Base-by-base conservation (phyloP, 2,329 filamentous ascomycete species). In the Colletotrichum spinosum region DNA sequence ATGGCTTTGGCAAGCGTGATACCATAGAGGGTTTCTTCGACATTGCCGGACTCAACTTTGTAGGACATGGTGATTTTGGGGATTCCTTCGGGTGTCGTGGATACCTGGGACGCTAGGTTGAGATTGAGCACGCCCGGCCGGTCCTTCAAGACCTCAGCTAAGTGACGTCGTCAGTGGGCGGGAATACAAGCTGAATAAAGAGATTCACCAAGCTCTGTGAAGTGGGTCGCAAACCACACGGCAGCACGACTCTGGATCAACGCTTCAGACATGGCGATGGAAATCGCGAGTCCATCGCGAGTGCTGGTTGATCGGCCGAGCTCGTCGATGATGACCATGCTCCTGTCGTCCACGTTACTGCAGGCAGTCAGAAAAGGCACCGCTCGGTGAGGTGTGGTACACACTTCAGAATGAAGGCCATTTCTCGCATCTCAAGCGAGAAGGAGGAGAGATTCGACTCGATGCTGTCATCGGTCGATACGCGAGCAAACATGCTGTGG, bases 141-240 rank as follows among this genome's bases (percentile, higher is more conserved):
- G 68, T 94, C 89, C 2, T 86, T 83, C 66, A 97, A 83, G 41
- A 95, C 92, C 3, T 85, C 86, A 0, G 94, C 90, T 84, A 45
- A 7, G 8, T 15, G 5, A 45, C 3, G 33, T 64, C 33, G 39
- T 12, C 69, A 69, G 6, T 58, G 39, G 4, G 12, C 10, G 33
- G 52, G n/a, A 53, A 25, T 4, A 2, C 42, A 25, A 3, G 8
- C 7, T 3, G 13, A 8, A 7, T 0, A 7, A 0, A 17, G 9
- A 38, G 9, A 11, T 79, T 68, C 75, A 85, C 84, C 78, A 2
- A 99, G 83, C 67, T 97, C 92, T 41, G 87, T 84, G 74, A 97
- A 99, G 74, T 99, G 97, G 0, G 96, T 98, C 2, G 91, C 93
- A 77, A 99, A 99, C 90, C 93, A 97, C 0, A 97, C 88, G 0